Evolutionary conservation across 345 rosid species (phyloP).

Genomic region (Citrus australasica): DNA sequence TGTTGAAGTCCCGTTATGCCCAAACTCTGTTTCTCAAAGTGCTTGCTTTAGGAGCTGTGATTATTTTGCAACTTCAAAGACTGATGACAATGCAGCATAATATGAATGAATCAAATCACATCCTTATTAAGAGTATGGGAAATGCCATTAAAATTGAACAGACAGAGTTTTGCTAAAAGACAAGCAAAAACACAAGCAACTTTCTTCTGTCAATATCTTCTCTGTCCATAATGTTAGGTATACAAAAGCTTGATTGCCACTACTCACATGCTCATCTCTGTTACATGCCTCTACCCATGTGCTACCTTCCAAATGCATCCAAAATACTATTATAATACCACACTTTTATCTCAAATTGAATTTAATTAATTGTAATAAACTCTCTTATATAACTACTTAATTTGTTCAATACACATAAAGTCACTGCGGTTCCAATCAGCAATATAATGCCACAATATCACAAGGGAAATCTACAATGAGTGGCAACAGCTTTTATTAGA

Average conservation of each 20-base stretch:
- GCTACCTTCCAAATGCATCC: slow-evolving; percentile 34
- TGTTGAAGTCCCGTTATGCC: neutral
- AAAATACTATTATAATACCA: slow-evolving; percentile 4
- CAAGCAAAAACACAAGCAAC: slow-evolving; percentile 25
- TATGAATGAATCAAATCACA: neutral
- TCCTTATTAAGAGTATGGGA: neutral
- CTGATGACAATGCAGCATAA: neutral
- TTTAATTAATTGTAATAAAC: slow-evolving; percentile 16
- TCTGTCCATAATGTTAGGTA: slow-evolving; percentile 20
- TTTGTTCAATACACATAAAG: neutral
- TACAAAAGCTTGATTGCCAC: slow-evolving; percentile 33
- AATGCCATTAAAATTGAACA: neutral
- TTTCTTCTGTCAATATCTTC: slow-evolving; percentile 29
- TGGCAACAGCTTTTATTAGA: slow-evolving; percentile 25
- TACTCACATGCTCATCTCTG: slow-evolving; percentile 33
- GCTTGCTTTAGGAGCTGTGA: neutral
- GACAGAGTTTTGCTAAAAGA: slow-evolving; percentile 14
- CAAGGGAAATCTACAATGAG: slow-evolving; percentile 21
- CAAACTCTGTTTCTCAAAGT: neutral
- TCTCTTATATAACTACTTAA: neutral
- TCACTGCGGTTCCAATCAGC: slow-evolving; percentile 9
- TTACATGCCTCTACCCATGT: slow-evolving; percentile 38
- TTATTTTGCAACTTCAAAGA: neutral
- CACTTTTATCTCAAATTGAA: neutral
- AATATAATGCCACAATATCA: slow-evolving; percentile 13